Evolutionary conservation across 1,284 basidiomycete genomes (phyloP), one percentile per base, ranked within the genome.

Genomic region (Thecaphora thlaspeos): DNA sequence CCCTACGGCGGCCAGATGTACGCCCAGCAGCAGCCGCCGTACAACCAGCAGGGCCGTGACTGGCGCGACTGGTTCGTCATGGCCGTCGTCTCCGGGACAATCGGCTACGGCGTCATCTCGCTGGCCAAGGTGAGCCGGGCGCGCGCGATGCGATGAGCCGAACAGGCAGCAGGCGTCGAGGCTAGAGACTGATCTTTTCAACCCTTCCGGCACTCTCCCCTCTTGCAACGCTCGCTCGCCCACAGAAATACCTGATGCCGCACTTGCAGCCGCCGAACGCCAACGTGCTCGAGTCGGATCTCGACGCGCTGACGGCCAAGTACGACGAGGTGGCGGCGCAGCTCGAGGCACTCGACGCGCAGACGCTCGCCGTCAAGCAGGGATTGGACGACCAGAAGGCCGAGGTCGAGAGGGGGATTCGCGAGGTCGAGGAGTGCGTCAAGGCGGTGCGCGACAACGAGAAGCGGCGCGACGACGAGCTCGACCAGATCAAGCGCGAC

Each of bases 201-300:
- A 28, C 26, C 26, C n/a, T n/a, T n/a, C n/a, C n/a, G n/a, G n/a
- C n/a, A n/a, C n/a, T n/a, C n/a, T n/a, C n/a, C n/a, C n/a, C n/a
- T n/a, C n/a, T n/a, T n/a, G n/a, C n/a, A n/a, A n/a, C n/a, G n/a
- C n/a, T n/a, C n/a, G n/a, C n/a, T n/a, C n/a, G 26, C 26, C 26
- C 11, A 11, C 73, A 93, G 88, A 95, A 92, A 86, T 94, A 90
- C 79, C 82, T 98, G 24, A 80, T 89, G 15, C 95, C 95, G 0
- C 90, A 97, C 78, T 84, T 98, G 3, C 86, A 86, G 77, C 93
- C 95, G 10, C 94, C 94, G 2, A 85, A 87, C 2, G 83, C 87
- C 3, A 89, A 90, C 18, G 88, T 90, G 3, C 96, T 97, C 75
- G 90, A 95, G 80, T 84, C 85, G 48, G 92, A 95, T 61, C 86